Evolutionary conservation across 805 yeast genomes (phyloP), one percentile per base, ranked within the genome.

Genomic region (Scheffersomyces amazonensis): DNA sequence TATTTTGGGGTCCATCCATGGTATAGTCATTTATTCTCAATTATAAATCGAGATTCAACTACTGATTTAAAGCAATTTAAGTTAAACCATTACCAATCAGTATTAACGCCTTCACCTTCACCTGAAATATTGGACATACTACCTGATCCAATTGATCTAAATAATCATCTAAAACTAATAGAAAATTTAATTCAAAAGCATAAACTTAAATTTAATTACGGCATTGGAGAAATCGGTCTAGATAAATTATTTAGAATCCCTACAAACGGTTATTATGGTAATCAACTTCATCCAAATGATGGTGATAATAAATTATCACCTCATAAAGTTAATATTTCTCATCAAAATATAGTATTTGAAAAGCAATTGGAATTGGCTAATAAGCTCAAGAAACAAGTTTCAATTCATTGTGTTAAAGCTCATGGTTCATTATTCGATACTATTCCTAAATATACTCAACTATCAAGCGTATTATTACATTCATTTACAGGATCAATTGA

Each of bases 181-280:
- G 52, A 58, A 16, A 18, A 23, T 2, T 36, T 54, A 13, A 52
- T 54, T n/a, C 37, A 9, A 12, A 48, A 47, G 29, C 32, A 34
- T 22, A 24, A 35, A 9, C 12, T n/a, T 5, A 15, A 32, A 10
- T 16, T 29, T n/a, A 16, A 20, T n/a, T 44, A 34, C 16, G 74
- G 86, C 10, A 68, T 91, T 8, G 99, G 99, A 1, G 99, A 91
- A 50, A 73, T 88, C n/a, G 99, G 99, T 0, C 62, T 93, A 2
- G 99, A 91, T 57, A 85, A 82, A 56, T 53, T 78, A 21, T 86
- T 87, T 52, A 60, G 86, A 25, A 57, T 90, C 3, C 95, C 95
- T 2, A 49, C 58, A 39, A 64, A 62, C 40, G 88, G 89, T 2
- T 79, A 57, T 52, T 65, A 64, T 40, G 81, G 81, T 2, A 62